phyloP scores from a whole-genome alignment of 1,139 yeast genomes.

The Yamadazyma friedrichii region DNA sequence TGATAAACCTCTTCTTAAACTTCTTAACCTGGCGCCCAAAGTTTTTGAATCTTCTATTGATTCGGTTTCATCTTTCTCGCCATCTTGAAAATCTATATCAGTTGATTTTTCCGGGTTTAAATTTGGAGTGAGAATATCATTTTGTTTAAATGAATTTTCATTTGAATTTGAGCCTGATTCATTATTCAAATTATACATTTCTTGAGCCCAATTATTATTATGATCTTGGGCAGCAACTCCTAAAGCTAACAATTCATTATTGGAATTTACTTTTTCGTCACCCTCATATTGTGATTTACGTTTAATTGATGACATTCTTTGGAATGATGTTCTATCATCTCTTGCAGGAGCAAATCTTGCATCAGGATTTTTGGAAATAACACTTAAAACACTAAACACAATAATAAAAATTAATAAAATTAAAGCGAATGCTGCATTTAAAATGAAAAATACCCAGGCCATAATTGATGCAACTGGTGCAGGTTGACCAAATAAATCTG shows the following conservation, averaged over 20 bases:
- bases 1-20: slow-evolving; percentile 24
- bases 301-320: slow-evolving; percentile 48
- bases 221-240: slow-evolving; percentile 75
- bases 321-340: slow-evolving; percentile 84
- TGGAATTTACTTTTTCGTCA: slow-evolving; percentile 16
- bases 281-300: slow-evolving; percentile 14
- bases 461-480: slow-evolving; percentile 67
- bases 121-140: slow-evolving; percentile 27
- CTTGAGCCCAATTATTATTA: slow-evolving; percentile 65
- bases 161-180: slow-evolving; percentile 19
- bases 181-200: slow-evolving; percentile 53
- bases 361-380: slow-evolving; percentile 76
- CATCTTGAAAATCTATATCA: slow-evolving; percentile 9
- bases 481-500: slow-evolving; percentile 68
- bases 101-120: slow-evolving; percentile 18
- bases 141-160: slow-evolving; percentile 9
- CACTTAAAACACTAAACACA: slow-evolving; percentile 52
- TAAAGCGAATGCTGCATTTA: slow-evolving; percentile 76
- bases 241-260: slow-evolving; percentile 63
- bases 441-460: slow-evolving; percentile 78
- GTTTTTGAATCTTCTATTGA: slow-evolving; percentile 14
- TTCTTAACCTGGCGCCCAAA: slow-evolving; percentile 23
- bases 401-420: slow-evolving; percentile 61
- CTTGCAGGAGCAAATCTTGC: slow-evolving; percentile 79
- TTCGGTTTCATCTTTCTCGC: slow-evolving; percentile 11